Evolutionary conservation across 768 basidiomycete species (phyloP), one percentile per base, ranked within the genome.

Genomic region (Boletales sp.): DNA sequence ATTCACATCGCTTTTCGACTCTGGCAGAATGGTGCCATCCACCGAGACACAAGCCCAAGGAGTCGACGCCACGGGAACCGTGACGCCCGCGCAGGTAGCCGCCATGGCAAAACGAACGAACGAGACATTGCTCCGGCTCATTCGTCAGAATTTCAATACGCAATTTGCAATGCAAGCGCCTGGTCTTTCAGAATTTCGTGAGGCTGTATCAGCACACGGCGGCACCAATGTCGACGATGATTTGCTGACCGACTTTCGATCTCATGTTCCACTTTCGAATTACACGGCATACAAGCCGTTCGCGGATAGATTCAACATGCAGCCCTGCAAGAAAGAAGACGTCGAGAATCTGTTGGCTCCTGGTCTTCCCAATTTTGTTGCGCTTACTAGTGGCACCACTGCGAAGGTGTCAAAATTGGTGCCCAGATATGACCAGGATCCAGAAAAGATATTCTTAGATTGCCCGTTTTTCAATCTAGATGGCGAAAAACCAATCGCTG

Each of bases 251-350:
- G 18, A 14, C 14, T 50, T 49, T 13, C 43, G 48, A 19, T 10
- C 15, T 8, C 40, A 40, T 30, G 47, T 54, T 10, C 48, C 52
- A 8, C 39, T 53, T 27, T 48, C 52, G 12, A 30, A 32, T 24
- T 39, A 46, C 34, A 27, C 38, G 30, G 17, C 43, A 8, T 49
- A 45, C 39, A 29, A 43, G 27, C 52, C 43, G 8, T 54, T 50
- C 43, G 18, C 43, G 7, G 40, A 40, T 30, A 45, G 36, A 29
- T 36, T 54, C 12, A 13, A 46, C 18, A 43, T 43, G 9, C 17
- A 32, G 13, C 48, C 53, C 18, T 53, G 52, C 52, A 53, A 38
- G 27, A 37, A 54, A 21, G 43, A 27, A 19, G 48, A 54, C 5
- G 42, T 48, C 14, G 32, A 44, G 38, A 39, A 53, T 36, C 18